Evolutionary conservation across 352 stramenopile genomes (phyloP).

Genomic region (Phytophthora pini): DNA sequence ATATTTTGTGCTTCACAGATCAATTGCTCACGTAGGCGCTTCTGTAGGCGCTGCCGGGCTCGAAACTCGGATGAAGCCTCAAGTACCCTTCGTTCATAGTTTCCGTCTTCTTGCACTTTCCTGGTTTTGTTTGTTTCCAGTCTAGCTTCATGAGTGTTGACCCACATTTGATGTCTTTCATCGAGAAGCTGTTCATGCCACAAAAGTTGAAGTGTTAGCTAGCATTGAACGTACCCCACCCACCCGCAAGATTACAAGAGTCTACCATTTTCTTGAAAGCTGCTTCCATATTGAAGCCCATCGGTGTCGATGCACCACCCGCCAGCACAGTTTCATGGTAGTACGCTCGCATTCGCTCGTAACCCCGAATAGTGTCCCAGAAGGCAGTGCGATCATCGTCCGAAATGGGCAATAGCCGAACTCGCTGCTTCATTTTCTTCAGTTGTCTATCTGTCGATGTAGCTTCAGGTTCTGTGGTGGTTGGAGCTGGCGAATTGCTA

Average conservation of each 20-base stretch:
- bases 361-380: constrained; percentile 51
- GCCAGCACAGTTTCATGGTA: constrained; percentile 40
- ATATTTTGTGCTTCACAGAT: constrained; percentile 46
- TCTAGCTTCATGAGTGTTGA: constrained; percentile 44
- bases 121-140: constrained; percentile 36
- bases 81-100: constrained; percentile 49
- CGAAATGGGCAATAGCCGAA: constrained; percentile 50
- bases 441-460: constrained; percentile 44
- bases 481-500: background rate
- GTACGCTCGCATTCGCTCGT: constrained; percentile 46
- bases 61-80: constrained; percentile 58
- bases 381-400: constrained; percentile 51
- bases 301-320: constrained; percentile 43
- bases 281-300: constrained; percentile 67
- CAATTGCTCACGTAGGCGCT: constrained; percentile 44
- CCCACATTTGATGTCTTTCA: constrained; percentile 50
- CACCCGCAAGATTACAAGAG: background rate
- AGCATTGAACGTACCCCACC: background rate
- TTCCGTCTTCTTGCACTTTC: constrained; percentile 58
- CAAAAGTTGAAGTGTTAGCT: no score
- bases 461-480: background rate
- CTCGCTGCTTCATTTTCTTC: constrained; percentile 52
- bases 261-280: constrained; percentile 57
- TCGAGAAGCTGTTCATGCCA: constrained; percentile 43
- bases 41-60: constrained; percentile 48